Percentiles rank a stretch among this genome's conserved stretches.
These are phyloP conservation scores for Lycium barbarum DNA, from an alignment of 257 asterid genomes.

Conservation along the genomic window DNA sequence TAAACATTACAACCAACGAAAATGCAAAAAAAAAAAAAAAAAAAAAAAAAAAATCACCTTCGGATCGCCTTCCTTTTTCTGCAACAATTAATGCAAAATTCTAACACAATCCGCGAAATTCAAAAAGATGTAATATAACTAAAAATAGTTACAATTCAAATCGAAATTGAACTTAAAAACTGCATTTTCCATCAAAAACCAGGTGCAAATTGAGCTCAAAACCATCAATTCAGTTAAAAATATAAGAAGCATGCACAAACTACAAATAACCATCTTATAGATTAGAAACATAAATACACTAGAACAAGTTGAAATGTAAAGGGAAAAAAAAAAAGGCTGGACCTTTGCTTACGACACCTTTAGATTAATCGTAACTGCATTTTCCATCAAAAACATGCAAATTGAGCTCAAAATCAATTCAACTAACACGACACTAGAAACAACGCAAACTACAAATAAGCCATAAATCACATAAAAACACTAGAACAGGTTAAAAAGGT, in stretches of 20 bases:
- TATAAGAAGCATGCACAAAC: not conserved
- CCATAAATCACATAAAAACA: not conserved
- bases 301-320: not conserved
- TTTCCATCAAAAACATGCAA: too few species aligned
- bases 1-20: not conserved
- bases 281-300: not conserved
- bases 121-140: not conserved
- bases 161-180: not conserved
- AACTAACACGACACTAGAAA: too few species aligned
- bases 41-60: conserved; percentile 51
- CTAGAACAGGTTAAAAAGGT: too few species aligned
- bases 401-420: too few species aligned
- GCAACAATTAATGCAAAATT: conserved; percentile 66
- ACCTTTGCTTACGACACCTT: too few species aligned
- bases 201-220: conserved; percentile 9
- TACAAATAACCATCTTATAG: not conserved
- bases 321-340: too few species aligned
- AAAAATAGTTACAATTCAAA: not conserved
- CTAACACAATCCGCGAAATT: conserved; percentile 64
- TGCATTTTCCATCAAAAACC: not conserved
- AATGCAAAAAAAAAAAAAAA: too few species aligned
- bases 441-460: not conserved
- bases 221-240: not conserved
- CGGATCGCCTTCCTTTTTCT: conserved; percentile 70
- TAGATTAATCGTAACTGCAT: too few species aligned